Evolutionary conservation across 2,329 filamentous ascomycete genomes (phyloP).

Genomic region (Fusarium xyrophilum): DNA sequence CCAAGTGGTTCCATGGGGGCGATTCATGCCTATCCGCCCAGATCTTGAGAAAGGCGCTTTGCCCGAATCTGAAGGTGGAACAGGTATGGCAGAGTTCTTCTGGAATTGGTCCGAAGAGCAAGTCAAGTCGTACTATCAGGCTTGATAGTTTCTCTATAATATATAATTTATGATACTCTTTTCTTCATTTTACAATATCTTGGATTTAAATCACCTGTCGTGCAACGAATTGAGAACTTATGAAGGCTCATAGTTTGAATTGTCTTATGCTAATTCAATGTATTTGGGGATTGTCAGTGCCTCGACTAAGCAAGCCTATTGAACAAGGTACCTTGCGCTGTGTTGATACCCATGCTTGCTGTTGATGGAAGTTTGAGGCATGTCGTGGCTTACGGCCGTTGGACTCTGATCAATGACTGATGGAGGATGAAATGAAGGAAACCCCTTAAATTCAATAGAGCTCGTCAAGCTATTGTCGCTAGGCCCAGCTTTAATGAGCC

Average conservation of each 20-base stretch:
- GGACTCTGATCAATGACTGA: not conserved
- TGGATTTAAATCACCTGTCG: not conserved
- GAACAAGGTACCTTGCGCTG: not conserved
- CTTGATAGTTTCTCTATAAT: not conserved
- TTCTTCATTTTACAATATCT: not conserved
- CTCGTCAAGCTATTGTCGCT: not conserved
- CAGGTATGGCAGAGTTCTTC: slow-evolving; percentile 47
- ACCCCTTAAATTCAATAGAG: not conserved
- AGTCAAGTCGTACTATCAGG: slow-evolving; percentile 37
- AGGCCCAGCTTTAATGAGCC: slow-evolving; percentile 7
- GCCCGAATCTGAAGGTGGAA: slow-evolving; percentile 48
- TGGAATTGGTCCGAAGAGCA: slow-evolving; percentile 54
- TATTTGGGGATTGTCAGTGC: not conserved
- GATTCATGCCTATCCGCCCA: slow-evolving; percentile 45
- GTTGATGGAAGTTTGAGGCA: not conserved
- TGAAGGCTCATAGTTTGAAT: not conserved
- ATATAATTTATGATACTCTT: not conserved
- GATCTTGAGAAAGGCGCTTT: slow-evolving; percentile 46
- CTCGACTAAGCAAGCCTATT: not conserved
- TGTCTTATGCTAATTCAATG: not conserved
- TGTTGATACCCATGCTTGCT: not conserved
- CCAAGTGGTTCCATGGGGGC: slow-evolving; percentile 46
- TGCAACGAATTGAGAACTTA: no score
- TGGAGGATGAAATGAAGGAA: not conserved
- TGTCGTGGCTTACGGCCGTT: not conserved